A percentile compares a stretch with the other conserved stretches of the same genome.
Evolutionary conservation across 305 asterid genomes (phyloP).

Genomic region (Fraxinus greggii): DNA sequence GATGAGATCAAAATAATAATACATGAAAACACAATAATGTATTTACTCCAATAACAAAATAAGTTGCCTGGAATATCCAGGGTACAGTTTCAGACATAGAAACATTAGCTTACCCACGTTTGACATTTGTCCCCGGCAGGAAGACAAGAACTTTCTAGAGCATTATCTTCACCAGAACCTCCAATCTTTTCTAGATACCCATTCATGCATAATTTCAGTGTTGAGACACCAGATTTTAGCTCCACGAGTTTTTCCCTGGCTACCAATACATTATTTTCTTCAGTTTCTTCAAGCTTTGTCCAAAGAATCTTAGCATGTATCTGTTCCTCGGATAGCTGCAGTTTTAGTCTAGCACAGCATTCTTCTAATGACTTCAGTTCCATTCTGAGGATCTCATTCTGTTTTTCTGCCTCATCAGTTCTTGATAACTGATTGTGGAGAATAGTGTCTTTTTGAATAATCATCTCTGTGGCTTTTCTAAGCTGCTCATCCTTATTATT

Average conservation of each 20-base stretch:
- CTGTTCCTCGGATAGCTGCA: constrained; percentile 52
- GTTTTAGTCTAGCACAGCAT: constrained; percentile 39
- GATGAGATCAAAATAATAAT: constrained; percentile 42
- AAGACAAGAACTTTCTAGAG: constrained; percentile 24
- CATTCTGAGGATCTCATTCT: constrained; percentile 47
- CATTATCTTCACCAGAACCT: constrained; percentile 29
- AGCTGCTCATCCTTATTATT: constrained; percentile 45
- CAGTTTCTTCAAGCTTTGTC: constrained; percentile 49
- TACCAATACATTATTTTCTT: constrained; percentile 49
- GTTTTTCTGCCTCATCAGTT: constrained; percentile 44
- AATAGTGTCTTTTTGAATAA: constrained; percentile 36
- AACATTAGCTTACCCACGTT: constrained; percentile 47
- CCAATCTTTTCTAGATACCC: constrained; percentile 39
- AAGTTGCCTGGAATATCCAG: constrained; percentile 17
- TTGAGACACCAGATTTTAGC: constrained; percentile 59
- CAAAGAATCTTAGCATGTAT: constrained; percentile 34
- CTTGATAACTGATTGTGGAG: constrained; percentile 43
- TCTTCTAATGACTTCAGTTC: constrained; percentile 49
- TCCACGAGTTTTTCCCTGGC: constrained; percentile 59
- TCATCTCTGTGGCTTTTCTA: constrained; percentile 40
- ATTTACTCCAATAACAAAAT: constrained; percentile 7
- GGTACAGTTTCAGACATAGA: constrained; percentile 21
- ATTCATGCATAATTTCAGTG: constrained; percentile 53
- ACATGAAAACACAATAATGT: background rate
- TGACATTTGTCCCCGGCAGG: constrained; percentile 32